Evolutionary conservation across 2,329 filamentous ascomycete species (phyloP).

Genomic region (Aureobasidium sp.): DNA sequence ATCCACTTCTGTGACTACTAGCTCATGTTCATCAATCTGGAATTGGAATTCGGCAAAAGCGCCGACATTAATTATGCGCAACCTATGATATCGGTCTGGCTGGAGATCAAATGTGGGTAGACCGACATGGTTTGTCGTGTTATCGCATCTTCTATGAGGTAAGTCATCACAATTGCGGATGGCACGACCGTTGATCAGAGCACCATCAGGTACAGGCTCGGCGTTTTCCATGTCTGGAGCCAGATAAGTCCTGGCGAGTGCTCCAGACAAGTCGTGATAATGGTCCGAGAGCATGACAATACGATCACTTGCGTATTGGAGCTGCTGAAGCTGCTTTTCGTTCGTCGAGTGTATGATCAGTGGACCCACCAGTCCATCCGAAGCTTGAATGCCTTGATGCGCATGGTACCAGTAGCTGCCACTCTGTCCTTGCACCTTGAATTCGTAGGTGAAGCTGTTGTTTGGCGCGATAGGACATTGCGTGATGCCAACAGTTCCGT

Average conservation of each 20-base stretch:
- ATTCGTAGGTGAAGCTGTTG: slow-evolving; percentile 52
- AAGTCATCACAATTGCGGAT: slow-evolving; percentile 33
- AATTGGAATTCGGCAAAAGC: slow-evolving; percentile 61
- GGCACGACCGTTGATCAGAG: slow-evolving; percentile 37
- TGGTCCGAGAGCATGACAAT: slow-evolving; percentile 60
- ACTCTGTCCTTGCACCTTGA: slow-evolving; percentile 42
- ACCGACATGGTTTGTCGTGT: slow-evolving; percentile 24
- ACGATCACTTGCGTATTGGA: slow-evolving; percentile 47
- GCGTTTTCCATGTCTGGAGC: slow-evolving; percentile 42
- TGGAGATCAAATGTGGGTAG: slow-evolving; percentile 31
- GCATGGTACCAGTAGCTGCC: slow-evolving; percentile 57
- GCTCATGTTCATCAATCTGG: slow-evolving; percentile 57
- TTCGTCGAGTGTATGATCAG: slow-evolving; percentile 50
- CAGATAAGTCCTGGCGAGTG: slow-evolving; percentile 49
- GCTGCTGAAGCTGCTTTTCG: slow-evolving; percentile 37
- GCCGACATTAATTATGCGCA: slow-evolving; percentile 58
- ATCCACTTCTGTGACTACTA: slow-evolving; percentile 60
- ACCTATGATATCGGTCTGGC: slow-evolving; percentile 46
- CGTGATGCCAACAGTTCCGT: slow-evolving; percentile 56
- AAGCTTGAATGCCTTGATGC: slow-evolving; percentile 52
- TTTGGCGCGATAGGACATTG: slow-evolving; percentile 58
- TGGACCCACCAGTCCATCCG: slow-evolving; percentile 56
- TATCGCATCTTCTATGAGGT: slow-evolving; percentile 33
- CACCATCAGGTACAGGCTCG: slow-evolving; percentile 49
- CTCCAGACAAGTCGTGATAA: slow-evolving; percentile 52